Base-by-base conservation (phyloP, 2,329 filamentous ascomycete species). In the Nakataea oryzae region DNA sequence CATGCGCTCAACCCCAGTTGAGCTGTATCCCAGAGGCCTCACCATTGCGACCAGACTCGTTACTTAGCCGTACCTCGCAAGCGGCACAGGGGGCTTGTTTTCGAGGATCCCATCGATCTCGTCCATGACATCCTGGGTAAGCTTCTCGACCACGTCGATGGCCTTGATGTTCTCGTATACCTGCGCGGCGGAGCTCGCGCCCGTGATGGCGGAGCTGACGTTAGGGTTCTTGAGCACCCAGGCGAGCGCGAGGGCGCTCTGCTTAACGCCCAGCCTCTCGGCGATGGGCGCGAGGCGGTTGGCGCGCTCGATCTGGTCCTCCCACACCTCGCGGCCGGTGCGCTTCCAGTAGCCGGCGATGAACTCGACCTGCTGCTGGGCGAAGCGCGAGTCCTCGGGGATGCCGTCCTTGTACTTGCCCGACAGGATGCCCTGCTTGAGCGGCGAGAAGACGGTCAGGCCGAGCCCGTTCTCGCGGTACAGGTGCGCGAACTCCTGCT, bases 391-490 rank as follows among this genome's bases (percentile, higher is more conserved):
- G 68, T 81, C 81, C 62, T 83, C 78, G 3, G 84, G 84, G 59
- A 86, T 82, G 61, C 83, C 83, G 66, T 86, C 76, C 70, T 86
- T 85, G 77, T 86, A 86, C 72, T 86, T 86, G 66, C 84, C 84
- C 8, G 82, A 85, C 63, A 86, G 71, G 30, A 86, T 74, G 59
- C 84, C 84, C 29, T 77, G 63, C 47, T 78, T 79, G 28, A 85
- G 74, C n/a, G 83, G 81, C 24, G 75, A 79, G 79, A 81, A 84
- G 67, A 73, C 72, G 26, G 75, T 76, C 55, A 82, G 80, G 28
- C 83, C 83, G 66, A 84, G 81, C 62, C 80, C 73, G 72, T 78
- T 80, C 70, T 85, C 79, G 64, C 83, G 73, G 73, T 79, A 86
- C 11, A 86, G 70, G 34, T 82, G 81, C 21, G 76, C 78, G 69